Evolutionary conservation across 2,329 filamentous ascomycete species (phyloP).

Genomic region (Fusarium temperatum): DNA sequence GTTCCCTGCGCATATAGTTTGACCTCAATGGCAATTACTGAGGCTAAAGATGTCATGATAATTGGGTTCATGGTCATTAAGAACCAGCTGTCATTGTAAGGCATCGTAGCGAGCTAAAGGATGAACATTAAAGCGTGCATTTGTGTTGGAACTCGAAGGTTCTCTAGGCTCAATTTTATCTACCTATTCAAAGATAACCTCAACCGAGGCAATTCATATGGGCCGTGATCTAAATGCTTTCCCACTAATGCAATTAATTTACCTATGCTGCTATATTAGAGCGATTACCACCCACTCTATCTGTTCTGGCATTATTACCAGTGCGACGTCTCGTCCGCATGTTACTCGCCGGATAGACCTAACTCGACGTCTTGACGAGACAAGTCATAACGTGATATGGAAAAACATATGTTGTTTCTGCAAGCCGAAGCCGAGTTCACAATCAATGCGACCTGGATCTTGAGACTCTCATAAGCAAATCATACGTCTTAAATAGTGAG

Average conservation of each 20-base stretch:
- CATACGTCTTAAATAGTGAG: constrained; percentile 32
- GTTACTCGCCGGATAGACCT: not conserved
- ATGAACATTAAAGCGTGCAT: not conserved
- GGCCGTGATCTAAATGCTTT: not conserved
- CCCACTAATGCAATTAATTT: constrained; percentile 6
- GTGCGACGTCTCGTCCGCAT: not conserved
- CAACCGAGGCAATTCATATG: not conserved
- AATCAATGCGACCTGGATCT: not conserved
- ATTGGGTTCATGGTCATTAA: not conserved
- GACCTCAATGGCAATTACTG: not conserved
- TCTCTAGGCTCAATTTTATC: not conserved
- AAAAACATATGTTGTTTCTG: constrained; percentile 2
- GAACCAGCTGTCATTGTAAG: not conserved
- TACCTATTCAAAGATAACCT: not conserved
- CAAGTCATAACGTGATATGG: constrained; percentile 11
- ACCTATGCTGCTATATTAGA: not conserved
- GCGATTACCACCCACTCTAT: not conserved
- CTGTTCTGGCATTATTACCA: not conserved
- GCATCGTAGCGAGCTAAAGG: not conserved
- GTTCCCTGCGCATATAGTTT: not conserved
- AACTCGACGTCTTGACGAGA: not conserved
- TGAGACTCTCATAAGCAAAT: constrained; percentile 23
- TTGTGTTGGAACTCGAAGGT: not conserved
- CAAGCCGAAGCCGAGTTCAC: not conserved
- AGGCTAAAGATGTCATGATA: constrained; percentile 7